These are phyloP conservation scores for Blastobotrys americana DNA, from an alignment of 805 yeast species.

Conservation along the genomic window DNA sequence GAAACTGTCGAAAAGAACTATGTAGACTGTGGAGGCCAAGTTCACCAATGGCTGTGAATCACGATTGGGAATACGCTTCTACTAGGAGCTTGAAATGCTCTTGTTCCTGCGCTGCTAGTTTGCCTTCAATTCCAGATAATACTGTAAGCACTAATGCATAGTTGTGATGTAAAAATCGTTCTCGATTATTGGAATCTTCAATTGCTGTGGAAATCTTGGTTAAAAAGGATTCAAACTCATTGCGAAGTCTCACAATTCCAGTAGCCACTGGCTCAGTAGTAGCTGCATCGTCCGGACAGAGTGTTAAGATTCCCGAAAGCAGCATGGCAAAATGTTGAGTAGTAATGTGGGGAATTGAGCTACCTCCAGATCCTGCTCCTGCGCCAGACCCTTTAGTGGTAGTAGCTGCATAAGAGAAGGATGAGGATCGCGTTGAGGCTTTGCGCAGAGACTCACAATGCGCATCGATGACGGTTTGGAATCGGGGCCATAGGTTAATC, in stretches of 20 bases:
- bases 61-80: constrained; percentile 36
- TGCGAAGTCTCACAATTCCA: constrained; percentile 60
- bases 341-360: constrained; percentile 48
- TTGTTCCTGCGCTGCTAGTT: constrained; percentile 37
- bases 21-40: no score
- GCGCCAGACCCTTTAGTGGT: no score
- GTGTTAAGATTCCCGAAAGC: constrained; percentile 59
- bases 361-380: constrained; percentile 17
- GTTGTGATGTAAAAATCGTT: constrained; percentile 66
- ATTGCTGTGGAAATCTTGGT: constrained; percentile 54
- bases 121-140: constrained; percentile 39
- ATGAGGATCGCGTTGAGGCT: constrained; percentile 35
- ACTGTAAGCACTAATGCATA: constrained; percentile 57
- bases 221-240: constrained; percentile 71
- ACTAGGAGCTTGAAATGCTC: constrained; percentile 40
- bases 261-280: constrained; percentile 63
- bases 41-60: no score
- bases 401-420: constrained; percentile 32
- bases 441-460: constrained; percentile 68
- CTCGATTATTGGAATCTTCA: constrained; percentile 37
- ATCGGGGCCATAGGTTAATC: constrained; percentile 77
- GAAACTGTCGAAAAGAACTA: no score
- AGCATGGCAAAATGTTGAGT: constrained; percentile 77
- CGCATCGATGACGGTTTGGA: constrained; percentile 66
- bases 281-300: constrained; percentile 35